Conservation (phyloP, 169 alveolate species). For the Eimeria falciformis region DNA sequence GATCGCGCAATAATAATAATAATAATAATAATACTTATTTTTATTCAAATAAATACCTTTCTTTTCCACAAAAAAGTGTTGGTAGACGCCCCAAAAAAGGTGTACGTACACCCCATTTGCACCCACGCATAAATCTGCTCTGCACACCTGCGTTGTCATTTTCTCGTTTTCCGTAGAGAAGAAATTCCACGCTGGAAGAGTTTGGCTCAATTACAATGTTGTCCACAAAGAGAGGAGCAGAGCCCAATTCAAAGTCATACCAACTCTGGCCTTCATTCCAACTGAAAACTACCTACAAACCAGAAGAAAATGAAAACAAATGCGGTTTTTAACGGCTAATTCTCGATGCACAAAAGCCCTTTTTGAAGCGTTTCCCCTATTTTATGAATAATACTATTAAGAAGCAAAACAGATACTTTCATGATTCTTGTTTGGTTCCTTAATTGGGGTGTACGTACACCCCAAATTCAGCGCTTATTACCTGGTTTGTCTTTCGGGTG, state of each 20-base stretch:
- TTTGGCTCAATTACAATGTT: slow-evolving; percentile 97
- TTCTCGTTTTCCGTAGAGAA: slow-evolving; percentile 95
- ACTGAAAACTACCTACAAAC: slow-evolving; percentile 92
- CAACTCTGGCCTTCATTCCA: slow-evolving; percentile 98
- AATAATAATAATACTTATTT: background rate
- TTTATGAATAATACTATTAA: background rate
- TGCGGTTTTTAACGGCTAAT: no score
- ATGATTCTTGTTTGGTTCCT: background rate
- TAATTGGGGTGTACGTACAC: background rate
- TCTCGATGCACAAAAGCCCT: no score
- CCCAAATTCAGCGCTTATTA: background rate
- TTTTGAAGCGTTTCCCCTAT: no score
- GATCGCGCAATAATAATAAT: slow-evolving; percentile 24
- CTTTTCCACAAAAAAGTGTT: background rate
- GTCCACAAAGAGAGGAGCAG: slow-evolving; percentile 91
- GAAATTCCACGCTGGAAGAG: slow-evolving; percentile 95
- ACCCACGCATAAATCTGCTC: background rate
- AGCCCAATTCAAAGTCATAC: slow-evolving; percentile 94
- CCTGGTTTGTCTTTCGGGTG: slow-evolving; percentile 75
- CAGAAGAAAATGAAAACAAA: background rate
- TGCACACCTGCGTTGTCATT: slow-evolving; percentile 80
- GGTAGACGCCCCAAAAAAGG: background rate
- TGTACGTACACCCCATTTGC: background rate
- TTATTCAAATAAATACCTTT: background rate
- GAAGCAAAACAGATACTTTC: background rate